Evolutionary conservation across 2,329 filamentous ascomycete genomes (phyloP).

Genomic region (Sporothrix curviconia): DNA sequence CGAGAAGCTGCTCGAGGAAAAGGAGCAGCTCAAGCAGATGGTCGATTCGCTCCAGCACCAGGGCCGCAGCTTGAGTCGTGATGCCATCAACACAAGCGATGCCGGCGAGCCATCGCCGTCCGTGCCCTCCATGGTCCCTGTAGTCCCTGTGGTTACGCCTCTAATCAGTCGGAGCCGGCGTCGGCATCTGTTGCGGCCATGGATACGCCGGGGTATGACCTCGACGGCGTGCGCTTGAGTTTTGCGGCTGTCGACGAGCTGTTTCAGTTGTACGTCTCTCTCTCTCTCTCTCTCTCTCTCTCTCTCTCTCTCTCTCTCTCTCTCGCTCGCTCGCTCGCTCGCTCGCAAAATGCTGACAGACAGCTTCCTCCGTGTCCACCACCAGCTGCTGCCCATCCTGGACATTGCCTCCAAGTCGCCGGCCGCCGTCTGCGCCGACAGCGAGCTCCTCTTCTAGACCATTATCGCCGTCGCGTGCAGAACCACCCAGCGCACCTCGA

Average conservation of each 20-base stretch:
- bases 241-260: background rate
- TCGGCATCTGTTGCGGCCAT: background rate
- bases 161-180: background rate
- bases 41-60: too few species aligned
- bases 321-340: too few species aligned
- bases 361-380: background rate
- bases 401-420: background rate
- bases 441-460: slow-evolving; percentile 12
- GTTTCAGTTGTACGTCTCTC: background rate
- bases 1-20: slow-evolving; percentile 10
- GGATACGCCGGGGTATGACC: background rate
- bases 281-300: background rate
- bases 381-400: slow-evolving; percentile 3
- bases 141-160: too few species aligned
- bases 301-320: too few species aligned
- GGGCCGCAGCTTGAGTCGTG: too few species aligned
- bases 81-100: too few species aligned
- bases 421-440: background rate
- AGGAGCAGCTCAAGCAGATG: slow-evolving; percentile 11
- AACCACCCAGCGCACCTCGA: slow-evolving; percentile 4
- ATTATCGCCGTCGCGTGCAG: slow-evolving; percentile 3
- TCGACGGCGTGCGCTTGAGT: background rate
- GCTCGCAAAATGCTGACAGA: background rate
- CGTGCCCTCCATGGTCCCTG: too few species aligned
- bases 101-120: too few species aligned